phyloP scores from a whole-genome alignment of 352 stramenopile genomes.

The Phytophthora niederhauseri region DNA sequence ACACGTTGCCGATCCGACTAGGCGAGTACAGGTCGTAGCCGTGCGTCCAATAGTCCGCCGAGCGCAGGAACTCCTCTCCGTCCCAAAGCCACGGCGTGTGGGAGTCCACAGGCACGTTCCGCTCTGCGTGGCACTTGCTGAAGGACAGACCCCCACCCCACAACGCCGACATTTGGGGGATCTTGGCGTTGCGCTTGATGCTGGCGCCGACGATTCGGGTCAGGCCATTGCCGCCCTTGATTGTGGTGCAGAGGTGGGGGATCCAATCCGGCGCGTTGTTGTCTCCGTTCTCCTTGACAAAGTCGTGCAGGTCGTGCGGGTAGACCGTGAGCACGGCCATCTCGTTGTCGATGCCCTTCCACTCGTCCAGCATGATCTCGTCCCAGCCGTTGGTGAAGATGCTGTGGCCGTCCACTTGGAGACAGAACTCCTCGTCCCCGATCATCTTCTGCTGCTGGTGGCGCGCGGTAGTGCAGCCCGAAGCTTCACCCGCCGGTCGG shows the following conservation, averaged over 20 bases:
- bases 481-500: conserved; percentile 64
- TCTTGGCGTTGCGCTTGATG: conserved; percentile 70
- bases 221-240: conserved; percentile 57
- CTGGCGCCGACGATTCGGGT: conserved; percentile 75
- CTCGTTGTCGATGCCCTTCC: conserved; percentile 69
- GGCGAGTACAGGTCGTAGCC: conserved; percentile 72
- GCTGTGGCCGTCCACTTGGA: conserved; percentile 80
- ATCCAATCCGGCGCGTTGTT: conserved; percentile 68
- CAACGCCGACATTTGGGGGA: conserved; percentile 63
- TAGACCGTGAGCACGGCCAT: conserved; percentile 82
- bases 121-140: conserved; percentile 80
- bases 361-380: conserved; percentile 63
- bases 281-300: conserved; percentile 71
- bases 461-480: conserved; percentile 73
- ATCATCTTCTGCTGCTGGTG: conserved; percentile 79
- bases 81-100: conserved; percentile 77
- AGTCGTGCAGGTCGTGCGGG: conserved; percentile 76
- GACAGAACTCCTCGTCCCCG: conserved; percentile 71
- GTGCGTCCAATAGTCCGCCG: conserved; percentile 63
- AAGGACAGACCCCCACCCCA: conserved; percentile 80
- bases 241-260: conserved; percentile 74
- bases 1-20: conserved; percentile 46
- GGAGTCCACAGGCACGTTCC: conserved; percentile 63
- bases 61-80: conserved; percentile 61
- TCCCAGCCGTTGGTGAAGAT: conserved; percentile 86